A percentile compares a stretch with the other conserved stretches of the same genome.
Conservation (phyloP, 2,329 filamentous ascomycete genomes). For the Didymella segeticola region DNA sequence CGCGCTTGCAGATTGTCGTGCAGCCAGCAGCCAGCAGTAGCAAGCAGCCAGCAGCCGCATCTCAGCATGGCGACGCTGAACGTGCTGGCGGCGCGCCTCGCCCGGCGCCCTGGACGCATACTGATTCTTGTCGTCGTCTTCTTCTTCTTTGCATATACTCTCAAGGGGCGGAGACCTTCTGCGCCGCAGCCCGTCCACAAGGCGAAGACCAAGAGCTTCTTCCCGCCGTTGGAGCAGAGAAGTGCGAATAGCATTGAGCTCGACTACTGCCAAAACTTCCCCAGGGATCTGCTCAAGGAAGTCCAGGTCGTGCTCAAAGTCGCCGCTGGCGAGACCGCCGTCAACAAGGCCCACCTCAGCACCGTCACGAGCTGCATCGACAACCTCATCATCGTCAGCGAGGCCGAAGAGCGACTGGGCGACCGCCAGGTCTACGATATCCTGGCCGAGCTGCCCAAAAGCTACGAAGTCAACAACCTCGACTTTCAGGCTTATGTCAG, state of each 20-base stretch:
- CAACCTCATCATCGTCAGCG: slow-evolving; percentile 65
- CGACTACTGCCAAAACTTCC: slow-evolving; percentile 51
- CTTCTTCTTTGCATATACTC: slow-evolving; percentile 40
- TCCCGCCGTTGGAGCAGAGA: slow-evolving; percentile 43
- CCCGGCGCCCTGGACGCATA: slow-evolving; percentile 40
- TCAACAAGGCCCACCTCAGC: slow-evolving; percentile 57
- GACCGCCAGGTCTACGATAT: slow-evolving; percentile 56
- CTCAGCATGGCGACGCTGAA: slow-evolving; percentile 31
- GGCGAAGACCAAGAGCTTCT: slow-evolving; percentile 45
- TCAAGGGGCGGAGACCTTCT: slow-evolving; percentile 31
- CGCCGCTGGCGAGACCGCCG: slow-evolving; percentile 53
- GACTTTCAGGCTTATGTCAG: slow-evolving; percentile 61
- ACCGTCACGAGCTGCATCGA: slow-evolving; percentile 63
- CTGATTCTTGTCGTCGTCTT: slow-evolving; percentile 42
- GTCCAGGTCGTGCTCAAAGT: slow-evolving; percentile 59
- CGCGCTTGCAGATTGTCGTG: not conserved
- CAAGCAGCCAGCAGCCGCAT: slow-evolving; percentile 2
- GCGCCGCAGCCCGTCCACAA: slow-evolving; percentile 31
- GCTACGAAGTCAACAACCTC: slow-evolving; percentile 50
- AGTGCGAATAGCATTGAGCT: slow-evolving; percentile 39
- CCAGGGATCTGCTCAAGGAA: slow-evolving; percentile 49
- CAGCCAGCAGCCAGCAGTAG: not conserved
- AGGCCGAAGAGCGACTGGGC: slow-evolving; percentile 63
- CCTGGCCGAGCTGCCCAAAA: slow-evolving; percentile 58
- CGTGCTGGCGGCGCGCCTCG: slow-evolving; percentile 34